Evolutionary conservation across 2,329 filamentous ascomycete genomes (phyloP).

Genomic region (Colletotrichum neosansevieriae): DNA sequence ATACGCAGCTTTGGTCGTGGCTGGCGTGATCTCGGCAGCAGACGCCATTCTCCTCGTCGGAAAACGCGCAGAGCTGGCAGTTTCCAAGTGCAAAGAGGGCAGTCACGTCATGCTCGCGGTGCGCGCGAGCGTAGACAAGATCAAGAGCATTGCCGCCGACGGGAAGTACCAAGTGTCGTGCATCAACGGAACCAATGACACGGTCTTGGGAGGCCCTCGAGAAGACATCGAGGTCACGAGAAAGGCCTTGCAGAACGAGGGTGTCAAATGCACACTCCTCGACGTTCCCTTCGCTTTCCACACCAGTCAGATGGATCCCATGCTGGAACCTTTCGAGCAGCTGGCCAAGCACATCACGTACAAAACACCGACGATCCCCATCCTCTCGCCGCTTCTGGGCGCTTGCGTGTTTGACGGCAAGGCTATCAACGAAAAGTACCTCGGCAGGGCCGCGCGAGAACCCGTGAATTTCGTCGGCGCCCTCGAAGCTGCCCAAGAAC

Average conservation of each 20-base stretch:
- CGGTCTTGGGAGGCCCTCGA: constrained; percentile 69
- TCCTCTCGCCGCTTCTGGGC: constrained; percentile 76
- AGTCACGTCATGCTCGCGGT: constrained; percentile 72
- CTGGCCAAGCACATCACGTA: constrained; percentile 54
- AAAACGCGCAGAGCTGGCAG: constrained; percentile 72
- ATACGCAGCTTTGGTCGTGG: constrained; percentile 77
- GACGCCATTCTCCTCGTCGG: constrained; percentile 82
- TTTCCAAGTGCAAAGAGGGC: constrained; percentile 71
- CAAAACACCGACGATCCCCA: constrained; percentile 63
- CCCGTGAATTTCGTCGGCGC: constrained; percentile 74
- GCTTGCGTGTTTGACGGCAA: constrained; percentile 62
- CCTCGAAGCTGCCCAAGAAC: constrained; percentile 64
- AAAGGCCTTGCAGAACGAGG: constrained; percentile 45
- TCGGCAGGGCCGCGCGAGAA: constrained; percentile 70
- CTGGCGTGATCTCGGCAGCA: constrained; percentile 76
- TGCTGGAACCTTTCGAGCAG: constrained; percentile 69
- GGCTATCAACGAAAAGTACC: constrained; percentile 66
- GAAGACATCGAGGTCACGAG: constrained; percentile 59
- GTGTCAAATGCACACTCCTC: constrained; percentile 58
- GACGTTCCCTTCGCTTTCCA: constrained; percentile 66
- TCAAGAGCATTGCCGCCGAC: constrained; percentile 55
- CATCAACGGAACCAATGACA: constrained; percentile 80
- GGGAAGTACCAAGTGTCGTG: constrained; percentile 68
- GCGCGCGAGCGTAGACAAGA: constrained; percentile 64
- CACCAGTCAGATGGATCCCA: constrained; percentile 64